Evolutionary conservation across 1,284 basidiomycete species (phyloP), one percentile per base, ranked within the genome.

Genomic region (Anthracocystis walkeri): DNA sequence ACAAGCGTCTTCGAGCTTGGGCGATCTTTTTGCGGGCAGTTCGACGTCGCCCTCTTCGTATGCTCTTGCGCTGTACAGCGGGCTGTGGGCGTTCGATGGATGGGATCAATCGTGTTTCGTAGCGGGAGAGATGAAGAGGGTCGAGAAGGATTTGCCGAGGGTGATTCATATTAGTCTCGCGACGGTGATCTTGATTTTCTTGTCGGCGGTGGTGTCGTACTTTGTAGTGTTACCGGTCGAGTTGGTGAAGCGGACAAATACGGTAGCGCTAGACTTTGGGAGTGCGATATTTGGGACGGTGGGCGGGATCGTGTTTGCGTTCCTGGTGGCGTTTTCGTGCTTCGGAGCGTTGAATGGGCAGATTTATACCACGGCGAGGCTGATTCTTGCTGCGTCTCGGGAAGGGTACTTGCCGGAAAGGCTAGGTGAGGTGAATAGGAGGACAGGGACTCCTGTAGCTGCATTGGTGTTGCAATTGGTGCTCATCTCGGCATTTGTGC

Each of bases 1-100:
- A 8, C 52, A 66, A 7, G 81, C 79, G 0, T 81, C 82, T 45
- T 58, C 59, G 7, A 79, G 76, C n/a, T 20, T 82, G 3, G 16
- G 60, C 11, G 40, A 38, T 18, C 82, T 94, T 18, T 97, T 97
- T 78, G 87, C 88, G 7, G 91, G 90, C 2, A 92, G 93, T 4
- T 92, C 92, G 58, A 89, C 84, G 7, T 92, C 92, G 65, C 92
- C 93, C 1, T 92, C 93, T 3, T 88, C 90, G 3, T 99, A 95
- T 86, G 94, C 96, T 4, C 88, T 99, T 12, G 97, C 96, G 0
- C 87, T 98, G 4, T 99, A 98, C 86, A 96, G 93, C 12, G 94
- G 94, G 0, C 86, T 99, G 1, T 99, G 95, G 94, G 94, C 94
- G 1, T 94, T 93, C 80, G 94, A 95, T 84, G 94, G 95, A 0